These are phyloP conservation scores for Claviceps sp. DNA, from an alignment of 2,329 filamentous ascomycete genomes.

Conservation along the genomic window DNA sequence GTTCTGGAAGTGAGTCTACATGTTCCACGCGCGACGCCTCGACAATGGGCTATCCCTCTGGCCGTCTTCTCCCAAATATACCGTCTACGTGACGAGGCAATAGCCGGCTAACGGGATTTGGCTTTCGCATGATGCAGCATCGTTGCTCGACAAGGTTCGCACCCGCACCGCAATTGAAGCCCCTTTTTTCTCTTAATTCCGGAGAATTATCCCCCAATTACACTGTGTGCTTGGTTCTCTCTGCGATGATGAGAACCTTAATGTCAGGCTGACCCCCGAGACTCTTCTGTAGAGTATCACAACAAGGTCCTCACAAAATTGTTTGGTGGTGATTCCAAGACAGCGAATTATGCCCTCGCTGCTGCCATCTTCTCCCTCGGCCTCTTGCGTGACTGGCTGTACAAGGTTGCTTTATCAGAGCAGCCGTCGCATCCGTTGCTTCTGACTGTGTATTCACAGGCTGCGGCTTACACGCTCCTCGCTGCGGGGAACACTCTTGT, in stretches of 20 bases:
- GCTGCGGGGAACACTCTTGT: constrained; percentile 71
- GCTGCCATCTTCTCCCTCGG: constrained; percentile 83
- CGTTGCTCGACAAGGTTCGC: constrained; percentile 63
- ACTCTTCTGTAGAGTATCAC: constrained; percentile 58
- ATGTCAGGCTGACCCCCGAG: constrained; percentile 9
- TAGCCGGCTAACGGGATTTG: background rate
- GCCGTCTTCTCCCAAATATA: no score
- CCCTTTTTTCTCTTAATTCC: background rate
- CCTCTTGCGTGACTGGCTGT: constrained; percentile 75
- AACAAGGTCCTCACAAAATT: constrained; percentile 79
- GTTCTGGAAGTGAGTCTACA: constrained; percentile 86
- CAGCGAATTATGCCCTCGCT: constrained; percentile 83
- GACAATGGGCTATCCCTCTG: background rate
- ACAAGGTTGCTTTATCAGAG: constrained; percentile 67
- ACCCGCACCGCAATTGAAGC: background rate
- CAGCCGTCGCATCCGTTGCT: constrained; percentile 66
- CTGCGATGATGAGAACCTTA: constrained; percentile 4
- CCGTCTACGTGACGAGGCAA: background rate
- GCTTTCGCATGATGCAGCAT: constrained; percentile 38
- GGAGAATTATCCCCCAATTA: background rate
- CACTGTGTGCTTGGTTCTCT: background rate
- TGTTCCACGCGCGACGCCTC: background rate
- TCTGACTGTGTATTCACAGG: constrained; percentile 42
- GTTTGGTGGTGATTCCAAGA: constrained; percentile 62
- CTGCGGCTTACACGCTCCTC: constrained; percentile 59